Percentiles rank a stretch among this genome's conserved stretches.
Conservation (phyloP, 768 basidiomycete genomes). For the Rhodocollybia butyracea region DNA sequence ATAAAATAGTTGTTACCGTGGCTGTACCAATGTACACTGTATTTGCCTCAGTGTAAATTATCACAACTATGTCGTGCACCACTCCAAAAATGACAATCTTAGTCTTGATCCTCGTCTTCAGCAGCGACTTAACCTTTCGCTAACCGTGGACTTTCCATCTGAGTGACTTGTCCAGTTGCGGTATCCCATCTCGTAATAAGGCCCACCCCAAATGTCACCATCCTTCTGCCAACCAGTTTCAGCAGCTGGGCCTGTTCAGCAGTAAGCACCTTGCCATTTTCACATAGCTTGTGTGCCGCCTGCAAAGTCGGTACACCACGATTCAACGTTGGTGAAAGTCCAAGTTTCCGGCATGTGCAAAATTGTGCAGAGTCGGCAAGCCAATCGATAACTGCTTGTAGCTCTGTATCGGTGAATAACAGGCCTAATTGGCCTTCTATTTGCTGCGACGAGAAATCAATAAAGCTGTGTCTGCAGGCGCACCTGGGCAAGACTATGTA, state of each 20-base stretch:
- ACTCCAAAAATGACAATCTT: too few species aligned
- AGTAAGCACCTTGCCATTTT: conserved; percentile 74
- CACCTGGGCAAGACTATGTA: conserved; percentile 79
- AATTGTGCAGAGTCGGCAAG: conserved; percentile 87
- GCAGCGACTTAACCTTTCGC: conserved; percentile 30
- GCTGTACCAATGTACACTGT: too few species aligned
- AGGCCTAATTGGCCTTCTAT: conserved; percentile 95
- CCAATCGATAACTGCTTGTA: conserved; percentile 92
- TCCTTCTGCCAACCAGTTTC: conserved; percentile 86
- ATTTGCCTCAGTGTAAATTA: too few species aligned
- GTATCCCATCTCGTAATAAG: conserved; percentile 73
- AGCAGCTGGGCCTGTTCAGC: conserved; percentile 89
- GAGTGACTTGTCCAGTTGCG: conserved; percentile 57
- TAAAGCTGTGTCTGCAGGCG: conserved; percentile 16
- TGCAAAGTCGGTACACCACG: conserved; percentile 85
- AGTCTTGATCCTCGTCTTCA: conserved; percentile 29
- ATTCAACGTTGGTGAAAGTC: conserved; percentile 79
- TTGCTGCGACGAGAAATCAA: conserved; percentile 47
- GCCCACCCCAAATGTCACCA: conserved; percentile 81
- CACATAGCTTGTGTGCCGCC: conserved; percentile 80
- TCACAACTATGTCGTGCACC: too few species aligned
- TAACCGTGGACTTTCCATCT: conserved; percentile 47
- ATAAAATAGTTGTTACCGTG: too few species aligned
- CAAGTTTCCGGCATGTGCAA: conserved; percentile 88
- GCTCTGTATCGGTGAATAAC: conserved; percentile 86